These are phyloP conservation scores for Rhizoclosmatium globosum DNA, from an alignment of 192 early-diverging fungal species.

Conservation along the genomic window DNA sequence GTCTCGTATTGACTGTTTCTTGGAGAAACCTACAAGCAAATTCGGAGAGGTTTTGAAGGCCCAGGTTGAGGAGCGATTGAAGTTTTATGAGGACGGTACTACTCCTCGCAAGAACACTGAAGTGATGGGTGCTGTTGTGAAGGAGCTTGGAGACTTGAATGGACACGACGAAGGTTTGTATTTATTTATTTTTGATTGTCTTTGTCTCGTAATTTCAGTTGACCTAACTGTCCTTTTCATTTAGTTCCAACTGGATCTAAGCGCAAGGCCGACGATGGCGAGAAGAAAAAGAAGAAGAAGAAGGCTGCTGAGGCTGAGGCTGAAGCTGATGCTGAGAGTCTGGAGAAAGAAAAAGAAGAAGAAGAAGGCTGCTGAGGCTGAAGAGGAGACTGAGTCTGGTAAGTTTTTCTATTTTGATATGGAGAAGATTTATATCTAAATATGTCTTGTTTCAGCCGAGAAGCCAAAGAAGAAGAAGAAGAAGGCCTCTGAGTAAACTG, in stretches of 20 bases:
- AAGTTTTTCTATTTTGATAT: slow-evolving; percentile 7
- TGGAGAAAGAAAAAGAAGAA: slow-evolving; percentile 49
- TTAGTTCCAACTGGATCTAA: slow-evolving; percentile 9
- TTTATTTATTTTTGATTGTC: not conserved
- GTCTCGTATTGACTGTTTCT: slow-evolving; percentile 96
- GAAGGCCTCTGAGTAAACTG: slow-evolving; percentile 41
- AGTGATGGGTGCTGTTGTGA: slow-evolving; percentile 77
- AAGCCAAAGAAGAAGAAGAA: slow-evolving; percentile 52
- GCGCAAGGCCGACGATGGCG: slow-evolving; percentile 41
- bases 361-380: slow-evolving; percentile 61
- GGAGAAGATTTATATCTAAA: not conserved
- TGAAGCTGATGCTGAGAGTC: slow-evolving; percentile 60
- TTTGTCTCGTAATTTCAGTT: not conserved
- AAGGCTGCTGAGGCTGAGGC: slow-evolving; percentile 65
- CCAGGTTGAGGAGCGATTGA: slow-evolving; percentile 96
- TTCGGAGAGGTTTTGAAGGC: slow-evolving; percentile 92
- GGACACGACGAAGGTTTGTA: slow-evolving; percentile 46
- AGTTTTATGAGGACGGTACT: slow-evolving; percentile 92
- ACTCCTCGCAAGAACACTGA: slow-evolving; percentile 91
- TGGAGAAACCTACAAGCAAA: slow-evolving; percentile 81
- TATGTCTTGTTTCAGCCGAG: slow-evolving; percentile 28
- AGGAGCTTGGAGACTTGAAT: slow-evolving; percentile 67
- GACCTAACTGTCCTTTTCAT: not conserved
- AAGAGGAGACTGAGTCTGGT: slow-evolving; percentile 46
- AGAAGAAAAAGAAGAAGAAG: slow-evolving; percentile 44